Percentiles rank a stretch among this genome's conserved stretches.
Conservation (phyloP, 495 filamentous ascomycete species). For the Penicillium angulare region DNA sequence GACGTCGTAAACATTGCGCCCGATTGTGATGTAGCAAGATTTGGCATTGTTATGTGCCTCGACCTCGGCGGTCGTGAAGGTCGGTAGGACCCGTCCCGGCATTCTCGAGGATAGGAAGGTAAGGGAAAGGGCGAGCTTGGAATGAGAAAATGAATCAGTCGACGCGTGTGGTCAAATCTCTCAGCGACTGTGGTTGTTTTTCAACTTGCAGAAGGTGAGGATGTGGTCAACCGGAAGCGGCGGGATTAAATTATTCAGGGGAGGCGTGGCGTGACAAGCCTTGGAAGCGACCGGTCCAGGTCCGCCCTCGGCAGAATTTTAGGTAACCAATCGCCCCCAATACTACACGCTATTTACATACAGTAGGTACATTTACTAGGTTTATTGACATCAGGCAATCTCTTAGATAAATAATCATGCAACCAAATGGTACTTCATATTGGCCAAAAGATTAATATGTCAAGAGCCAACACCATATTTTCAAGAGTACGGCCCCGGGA, state of each 20-base stretch:
- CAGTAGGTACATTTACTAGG: too few relatives aligned
- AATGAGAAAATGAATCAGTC: background rate
- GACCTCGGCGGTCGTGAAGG: slow-evolving; percentile 74
- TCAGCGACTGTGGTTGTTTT: background rate
- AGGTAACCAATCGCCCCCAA: background rate
- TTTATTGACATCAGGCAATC: too few relatives aligned
- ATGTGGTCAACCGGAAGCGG: slow-evolving; percentile 1
- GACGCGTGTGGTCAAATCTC: background rate
- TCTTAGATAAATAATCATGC: background rate
- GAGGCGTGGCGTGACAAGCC: slow-evolving; percentile 23
- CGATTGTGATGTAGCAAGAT: slow-evolving; percentile 92
- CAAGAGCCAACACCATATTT: too few relatives aligned
- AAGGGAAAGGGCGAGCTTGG: background rate
- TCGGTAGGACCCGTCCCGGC: slow-evolving; percentile 67
- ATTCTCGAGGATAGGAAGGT: slow-evolving; percentile 23
- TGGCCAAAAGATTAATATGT: too few relatives aligned
- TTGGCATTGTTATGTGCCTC: slow-evolving; percentile 72
- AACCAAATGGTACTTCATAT: background rate
- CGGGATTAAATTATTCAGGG: slow-evolving; percentile 23
- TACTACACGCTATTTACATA: background rate
- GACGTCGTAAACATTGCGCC: slow-evolving; percentile 89
- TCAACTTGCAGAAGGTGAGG: background rate
- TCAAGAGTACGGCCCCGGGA: too few relatives aligned
- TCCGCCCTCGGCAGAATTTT: slow-evolving; percentile 15
- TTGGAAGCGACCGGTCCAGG: slow-evolving; percentile 8